These are phyloP conservation scores for Exophiala calicioides DNA, from an alignment of 2,329 filamentous ascomycete species.

Conservation along the genomic window DNA sequence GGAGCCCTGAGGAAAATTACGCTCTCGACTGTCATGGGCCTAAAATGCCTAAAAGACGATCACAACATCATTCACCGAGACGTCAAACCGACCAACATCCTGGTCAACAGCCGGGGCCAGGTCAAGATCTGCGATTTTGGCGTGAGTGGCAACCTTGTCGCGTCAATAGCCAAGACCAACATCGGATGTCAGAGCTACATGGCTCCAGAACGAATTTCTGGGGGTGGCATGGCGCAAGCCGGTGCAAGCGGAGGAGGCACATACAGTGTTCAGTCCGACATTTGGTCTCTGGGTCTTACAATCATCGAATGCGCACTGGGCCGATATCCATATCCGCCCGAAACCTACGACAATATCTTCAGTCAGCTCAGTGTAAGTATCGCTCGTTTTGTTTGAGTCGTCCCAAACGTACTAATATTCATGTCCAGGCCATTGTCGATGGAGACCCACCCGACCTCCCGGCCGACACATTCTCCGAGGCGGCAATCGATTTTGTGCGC, in stretches of 20 bases:
- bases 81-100: conserved; percentile 98
- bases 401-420: conserved; percentile 25
- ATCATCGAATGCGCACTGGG: conserved; percentile 96
- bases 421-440: conserved; percentile 84
- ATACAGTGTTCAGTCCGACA: conserved; percentile 96
- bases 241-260: conserved; percentile 71
- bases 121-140: conserved; percentile 99
- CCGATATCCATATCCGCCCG: conserved; percentile 91
- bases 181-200: conserved; percentile 99
- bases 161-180: conserved; percentile 97
- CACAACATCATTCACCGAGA: conserved; percentile 99
- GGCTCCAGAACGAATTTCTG: conserved; percentile 93
- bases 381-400: conserved; percentile 10
- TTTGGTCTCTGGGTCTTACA: conserved; percentile 92
- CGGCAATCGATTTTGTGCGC: conserved; percentile 81
- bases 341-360: conserved; percentile 98
- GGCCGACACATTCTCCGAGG: conserved; percentile 71
- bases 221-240: conserved; percentile 73
- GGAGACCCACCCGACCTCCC: conserved; percentile 92
- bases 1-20: conserved; percentile 86
- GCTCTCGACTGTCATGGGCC: conserved; percentile 81
- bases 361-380: conserved; percentile 87
- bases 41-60: conserved; percentile 92
- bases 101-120: conserved; percentile 85
- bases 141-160: conserved; percentile 92